These are phyloP conservation scores for Scutellaria galericulata DNA, from an alignment of 257 asterid genomes.

Conservation along the genomic window DNA sequence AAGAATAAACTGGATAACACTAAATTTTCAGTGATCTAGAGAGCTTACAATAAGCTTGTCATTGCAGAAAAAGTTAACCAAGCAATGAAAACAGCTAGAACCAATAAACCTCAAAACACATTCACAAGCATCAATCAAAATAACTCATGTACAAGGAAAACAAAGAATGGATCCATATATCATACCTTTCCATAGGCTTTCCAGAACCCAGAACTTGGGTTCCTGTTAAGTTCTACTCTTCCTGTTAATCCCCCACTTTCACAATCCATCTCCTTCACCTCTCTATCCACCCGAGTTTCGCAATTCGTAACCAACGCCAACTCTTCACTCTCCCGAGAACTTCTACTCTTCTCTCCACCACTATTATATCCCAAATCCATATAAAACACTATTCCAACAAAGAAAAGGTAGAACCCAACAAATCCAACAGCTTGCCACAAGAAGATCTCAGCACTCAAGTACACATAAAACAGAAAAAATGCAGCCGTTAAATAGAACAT, in stretches of 20 bases:
- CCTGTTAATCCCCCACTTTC: slow-evolving; percentile 51
- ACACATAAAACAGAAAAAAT: slow-evolving; percentile 77
- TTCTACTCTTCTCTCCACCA: slow-evolving; percentile 39
- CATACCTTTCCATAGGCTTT: slow-evolving; percentile 58
- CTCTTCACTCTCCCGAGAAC: slow-evolving; percentile 44
- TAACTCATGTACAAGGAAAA: slow-evolving; percentile 8
- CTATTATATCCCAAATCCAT: slow-evolving; percentile 75
- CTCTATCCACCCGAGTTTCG: slow-evolving; percentile 34
- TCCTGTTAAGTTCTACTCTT: slow-evolving; percentile 40
- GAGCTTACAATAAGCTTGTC: slow-evolving; percentile 13
- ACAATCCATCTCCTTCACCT: slow-evolving; percentile 52
- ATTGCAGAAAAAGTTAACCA: neutral
- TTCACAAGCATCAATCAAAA: slow-evolving; percentile 25
- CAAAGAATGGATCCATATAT: slow-evolving; percentile 21
- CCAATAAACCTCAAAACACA: slow-evolving; percentile 7
- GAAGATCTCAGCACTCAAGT: slow-evolving; percentile 94
- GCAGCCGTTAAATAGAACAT: slow-evolving; percentile 85
- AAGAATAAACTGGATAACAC: slow-evolving; percentile 12
- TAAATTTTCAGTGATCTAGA: neutral
- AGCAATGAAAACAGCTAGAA: neutral
- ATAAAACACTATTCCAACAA: slow-evolving; percentile 88
- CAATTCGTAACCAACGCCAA: slow-evolving; percentile 37
- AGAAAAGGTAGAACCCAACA: slow-evolving; percentile 85
- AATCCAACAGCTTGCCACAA: slow-evolving; percentile 98
- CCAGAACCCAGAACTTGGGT: slow-evolving; percentile 44